phyloP scores from a whole-genome alignment of 2,329 filamentous ascomycete species.

The Claviceps arundinis region DNA sequence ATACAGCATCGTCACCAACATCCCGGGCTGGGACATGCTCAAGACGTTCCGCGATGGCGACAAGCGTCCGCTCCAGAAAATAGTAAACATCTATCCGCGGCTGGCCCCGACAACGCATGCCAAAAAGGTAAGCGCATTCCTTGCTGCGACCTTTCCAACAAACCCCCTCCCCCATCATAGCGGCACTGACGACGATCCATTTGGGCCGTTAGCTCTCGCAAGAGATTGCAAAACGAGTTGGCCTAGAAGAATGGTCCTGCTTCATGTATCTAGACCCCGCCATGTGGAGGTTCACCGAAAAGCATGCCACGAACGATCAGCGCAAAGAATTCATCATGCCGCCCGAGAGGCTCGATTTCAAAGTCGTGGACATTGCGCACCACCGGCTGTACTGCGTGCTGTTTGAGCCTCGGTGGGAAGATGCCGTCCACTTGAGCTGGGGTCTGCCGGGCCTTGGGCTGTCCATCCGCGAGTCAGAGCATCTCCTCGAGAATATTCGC shows the following conservation, averaged over 20 bases:
- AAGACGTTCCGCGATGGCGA: slow-evolving; percentile 29
- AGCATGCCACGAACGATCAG: slow-evolving; percentile 20
- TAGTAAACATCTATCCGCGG: slow-evolving; percentile 34
- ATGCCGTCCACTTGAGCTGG: slow-evolving; percentile 30
- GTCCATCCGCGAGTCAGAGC: slow-evolving; percentile 31
- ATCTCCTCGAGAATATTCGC: slow-evolving; percentile 25
- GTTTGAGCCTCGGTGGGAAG: slow-evolving; percentile 22
- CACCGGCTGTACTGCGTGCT: slow-evolving; percentile 31
- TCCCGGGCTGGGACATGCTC: slow-evolving; percentile 29
- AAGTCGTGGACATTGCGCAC: slow-evolving; percentile 25
- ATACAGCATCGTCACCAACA: slow-evolving; percentile 33
- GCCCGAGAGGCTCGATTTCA: slow-evolving; percentile 22
- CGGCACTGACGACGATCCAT: background rate
- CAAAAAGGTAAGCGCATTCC: slow-evolving; percentile 17
- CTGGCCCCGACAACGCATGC: slow-evolving; percentile 27
- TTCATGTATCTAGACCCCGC: slow-evolving; percentile 20
- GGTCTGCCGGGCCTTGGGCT: slow-evolving; percentile 31
- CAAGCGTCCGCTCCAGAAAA: slow-evolving; percentile 15
- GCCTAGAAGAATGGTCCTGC: slow-evolving; percentile 14
- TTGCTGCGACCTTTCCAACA: background rate
- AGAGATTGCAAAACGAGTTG: slow-evolving; percentile 20
- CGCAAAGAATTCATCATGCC: slow-evolving; percentile 23
- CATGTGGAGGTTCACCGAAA: slow-evolving; percentile 16
- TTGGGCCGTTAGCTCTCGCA: slow-evolving; percentile 19
- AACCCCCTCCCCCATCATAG: too few species aligned